phyloP scores from a whole-genome alignment of 2,329 filamentous ascomycete species.

The Coniochaeta sp. region DNA sequence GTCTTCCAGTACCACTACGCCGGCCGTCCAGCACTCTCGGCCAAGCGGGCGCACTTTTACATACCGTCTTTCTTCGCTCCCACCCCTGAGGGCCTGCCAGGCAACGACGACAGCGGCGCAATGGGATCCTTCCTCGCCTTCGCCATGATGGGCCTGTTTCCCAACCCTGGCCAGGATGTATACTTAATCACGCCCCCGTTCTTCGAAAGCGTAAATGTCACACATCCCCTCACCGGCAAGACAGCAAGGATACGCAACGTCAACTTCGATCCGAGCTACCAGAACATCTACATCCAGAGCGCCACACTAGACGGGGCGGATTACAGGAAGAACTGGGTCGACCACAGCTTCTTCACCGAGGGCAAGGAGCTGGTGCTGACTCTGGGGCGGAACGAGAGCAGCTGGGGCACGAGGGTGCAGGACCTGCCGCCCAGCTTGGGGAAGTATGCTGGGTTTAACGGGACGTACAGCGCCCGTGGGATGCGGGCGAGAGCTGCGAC shows the following conservation, averaged over 20 bases:
- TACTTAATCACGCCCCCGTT: conserved; percentile 66
- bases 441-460: conserved; percentile 24
- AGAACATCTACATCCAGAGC: conserved; percentile 56
- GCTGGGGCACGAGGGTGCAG: conserved; percentile 50
- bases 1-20: conserved; percentile 65
- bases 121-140: conserved; percentile 63
- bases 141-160: conserved; percentile 63
- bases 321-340: conserved; percentile 60
- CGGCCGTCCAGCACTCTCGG: conserved; percentile 50
- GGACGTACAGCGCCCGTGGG: neutral
- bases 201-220: conserved; percentile 53
- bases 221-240: conserved; percentile 48
- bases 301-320: conserved; percentile 52
- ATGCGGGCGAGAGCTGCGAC: neutral
- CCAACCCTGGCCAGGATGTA: conserved; percentile 60
- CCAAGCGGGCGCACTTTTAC: conserved; percentile 51
- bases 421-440: conserved; percentile 57
- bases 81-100: conserved; percentile 52
- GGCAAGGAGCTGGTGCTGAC: conserved; percentile 57
- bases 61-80: conserved; percentile 58
- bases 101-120: conserved; percentile 64
- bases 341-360: conserved; percentile 59
- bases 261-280: conserved; percentile 53
- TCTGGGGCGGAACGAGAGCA: conserved; percentile 52
- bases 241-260: conserved; percentile 51